Base-by-base conservation (phyloP, 768 basidiomycete genomes). In the Saitozyma sp. region DNA sequence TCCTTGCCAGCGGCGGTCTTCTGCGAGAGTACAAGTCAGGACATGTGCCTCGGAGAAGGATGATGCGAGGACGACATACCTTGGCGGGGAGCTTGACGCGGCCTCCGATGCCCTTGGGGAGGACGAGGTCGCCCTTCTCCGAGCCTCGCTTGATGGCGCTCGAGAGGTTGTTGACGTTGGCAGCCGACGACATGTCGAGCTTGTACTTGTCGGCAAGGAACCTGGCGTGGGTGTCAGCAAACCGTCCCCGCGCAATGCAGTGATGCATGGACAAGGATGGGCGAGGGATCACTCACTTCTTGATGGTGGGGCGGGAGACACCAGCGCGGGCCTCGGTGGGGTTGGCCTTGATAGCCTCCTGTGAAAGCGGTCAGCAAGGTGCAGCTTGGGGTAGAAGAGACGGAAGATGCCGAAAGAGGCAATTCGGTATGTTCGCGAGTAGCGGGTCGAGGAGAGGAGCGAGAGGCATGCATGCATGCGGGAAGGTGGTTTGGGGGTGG, bases 161-260 rank as follows among this genome's bases (percentile, higher is more conserved):
- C 63, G 88, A 85, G 71, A 97, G 85, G 81, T 90, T 88, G 50
- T 85, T 86, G 71, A 82, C 84, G 81, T 93, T 91, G 19, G 90
- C 85, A n/a, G 76, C 75, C 62, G 88, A 83, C 56, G 87, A 88
- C 65, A 92, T 88, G 69, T 87, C 85, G 59, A 96, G 82, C 72
- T 87, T 87, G 83, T 93, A 96, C 70, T 84, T 86, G 61, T 85
- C 83, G 80, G 92, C 91, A 59, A 96, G 88, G 79, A 81, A 96
- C 83, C 91, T 93, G 40, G 29, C 50, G 19, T 8, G 41, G 45
- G 11, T 48, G 42, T 59, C 43, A 59, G 56, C 50, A 19, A 14
- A 63, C 13, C 39, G 8, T 13, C 52, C 29, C 19, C 45, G 37
- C 37, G n/a, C 13, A 29, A 45, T 41, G 43, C 38, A 39, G 50